Percentiles rank a stretch among this genome's conserved stretches.
These are phyloP conservation scores for Noccaea caerulescens DNA, from an alignment of 345 rosid genomes.

Conservation along the genomic window DNA sequence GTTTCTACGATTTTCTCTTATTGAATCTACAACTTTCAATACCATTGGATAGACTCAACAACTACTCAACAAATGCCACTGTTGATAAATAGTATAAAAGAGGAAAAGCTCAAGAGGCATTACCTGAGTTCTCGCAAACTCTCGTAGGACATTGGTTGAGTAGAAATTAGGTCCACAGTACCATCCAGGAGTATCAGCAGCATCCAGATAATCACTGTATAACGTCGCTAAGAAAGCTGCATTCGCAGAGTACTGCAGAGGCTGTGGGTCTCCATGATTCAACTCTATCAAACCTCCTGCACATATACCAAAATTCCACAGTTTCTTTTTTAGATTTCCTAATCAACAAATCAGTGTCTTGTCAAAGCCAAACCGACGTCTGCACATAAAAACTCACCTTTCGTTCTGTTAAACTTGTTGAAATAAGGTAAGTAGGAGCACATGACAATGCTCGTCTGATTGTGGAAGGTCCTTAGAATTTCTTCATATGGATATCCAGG, in stretches of 20 bases:
- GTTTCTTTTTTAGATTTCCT: not conserved
- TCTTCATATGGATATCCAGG: constrained; percentile 97
- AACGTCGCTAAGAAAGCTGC: constrained; percentile 89
- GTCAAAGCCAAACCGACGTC: not conserved
- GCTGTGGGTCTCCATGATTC: constrained; percentile 96
- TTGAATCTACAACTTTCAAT: not conserved
- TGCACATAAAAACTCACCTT: constrained; percentile 47
- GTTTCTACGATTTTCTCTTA: not conserved
- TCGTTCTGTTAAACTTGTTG: constrained; percentile 72
- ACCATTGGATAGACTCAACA: not conserved
- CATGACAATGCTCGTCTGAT: constrained; percentile 83
- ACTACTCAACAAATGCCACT: not conserved
- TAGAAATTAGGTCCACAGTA: constrained; percentile 93
- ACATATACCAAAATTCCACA: constrained; percentile 22
- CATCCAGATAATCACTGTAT: constrained; percentile 90
- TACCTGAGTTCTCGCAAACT: constrained; percentile 88
- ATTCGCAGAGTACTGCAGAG: constrained; percentile 87
- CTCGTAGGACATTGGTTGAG: constrained; percentile 67
- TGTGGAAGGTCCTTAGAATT: constrained; percentile 82
- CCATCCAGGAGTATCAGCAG: constrained; percentile 98
- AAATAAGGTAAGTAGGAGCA: constrained; percentile 76
- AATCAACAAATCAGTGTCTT: constrained; percentile 10
- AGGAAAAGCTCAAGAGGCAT: constrained; percentile 1
- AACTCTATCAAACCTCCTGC: constrained; percentile 86
- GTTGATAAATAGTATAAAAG: not conserved